Evolutionary conservation across 768 basidiomycete species (phyloP).

Genomic region (Rhizopogon sp.): DNA sequence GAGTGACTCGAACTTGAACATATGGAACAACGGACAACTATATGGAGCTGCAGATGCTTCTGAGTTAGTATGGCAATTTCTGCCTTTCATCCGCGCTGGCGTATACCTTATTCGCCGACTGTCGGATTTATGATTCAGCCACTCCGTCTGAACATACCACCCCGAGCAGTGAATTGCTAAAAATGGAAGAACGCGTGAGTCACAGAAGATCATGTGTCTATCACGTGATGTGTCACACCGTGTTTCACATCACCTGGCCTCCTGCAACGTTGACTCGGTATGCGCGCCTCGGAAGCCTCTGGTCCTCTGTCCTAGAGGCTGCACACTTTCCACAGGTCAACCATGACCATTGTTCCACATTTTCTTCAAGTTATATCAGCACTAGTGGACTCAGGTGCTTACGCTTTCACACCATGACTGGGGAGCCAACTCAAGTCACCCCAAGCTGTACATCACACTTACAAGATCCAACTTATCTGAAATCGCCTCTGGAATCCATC

Average conservation of each 20-base stretch:
- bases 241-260: background rate
- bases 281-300: no score
- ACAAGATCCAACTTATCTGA: constrained; percentile 24
- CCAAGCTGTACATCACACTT: background rate
- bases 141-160: no score
- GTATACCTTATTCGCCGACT: background rate
- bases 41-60: no score
- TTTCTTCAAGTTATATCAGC: background rate
- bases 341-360: background rate
- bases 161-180: no score
- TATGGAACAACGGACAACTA: no score
- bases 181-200: background rate
- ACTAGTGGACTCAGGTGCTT: background rate
- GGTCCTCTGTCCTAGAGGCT: background rate
- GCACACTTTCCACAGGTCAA: background rate
- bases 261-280: no score
- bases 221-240: background rate
- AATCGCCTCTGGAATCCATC: constrained; percentile 43
- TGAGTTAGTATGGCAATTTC: background rate
- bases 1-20: no score
- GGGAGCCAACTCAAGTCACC: background rate
- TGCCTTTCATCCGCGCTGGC: background rate
- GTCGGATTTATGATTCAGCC: no score
- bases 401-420: background rate
- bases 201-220: background rate